A percentile compares a stretch with the other conserved stretches of the same genome.
Conservation (phyloP, 2,329 filamentous ascomycete species). For the Fusarium subglutinans region DNA sequence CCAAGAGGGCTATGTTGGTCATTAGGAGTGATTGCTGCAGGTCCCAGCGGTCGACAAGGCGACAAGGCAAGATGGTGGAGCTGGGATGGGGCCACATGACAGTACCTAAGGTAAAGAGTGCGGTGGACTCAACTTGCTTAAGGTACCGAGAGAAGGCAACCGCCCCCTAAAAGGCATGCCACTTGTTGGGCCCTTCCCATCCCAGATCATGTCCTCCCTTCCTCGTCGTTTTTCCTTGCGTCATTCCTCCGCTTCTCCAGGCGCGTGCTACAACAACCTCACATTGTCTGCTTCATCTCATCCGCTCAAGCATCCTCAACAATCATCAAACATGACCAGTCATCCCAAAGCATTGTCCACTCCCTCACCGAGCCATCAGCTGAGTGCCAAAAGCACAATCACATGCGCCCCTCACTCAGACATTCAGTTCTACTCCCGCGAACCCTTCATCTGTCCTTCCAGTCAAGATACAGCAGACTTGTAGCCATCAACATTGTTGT, state of each 20-base stretch:
- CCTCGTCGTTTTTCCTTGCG: neutral
- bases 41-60: neutral
- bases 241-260: neutral
- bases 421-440: no score
- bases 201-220: neutral
- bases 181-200: neutral
- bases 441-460: neutral
- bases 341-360: neutral
- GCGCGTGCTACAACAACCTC: rapidly evolving
- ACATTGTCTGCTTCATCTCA: neutral
- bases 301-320: neutral
- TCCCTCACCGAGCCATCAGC: neutral
- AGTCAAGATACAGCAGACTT: no score
- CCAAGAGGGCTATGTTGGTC: neutral
- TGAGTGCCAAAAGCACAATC: neutral
- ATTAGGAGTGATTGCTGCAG: neutral
- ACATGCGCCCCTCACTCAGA: neutral
- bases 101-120: no score
- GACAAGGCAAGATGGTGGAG: neutral
- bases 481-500: rapidly evolving
- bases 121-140: neutral
- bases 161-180: neutral
- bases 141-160: neutral
- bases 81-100: neutral
- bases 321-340: neutral